Evolutionary conservation across 2,329 filamentous ascomycete species (phyloP).

Genomic region (Pseudocercospora musae): DNA sequence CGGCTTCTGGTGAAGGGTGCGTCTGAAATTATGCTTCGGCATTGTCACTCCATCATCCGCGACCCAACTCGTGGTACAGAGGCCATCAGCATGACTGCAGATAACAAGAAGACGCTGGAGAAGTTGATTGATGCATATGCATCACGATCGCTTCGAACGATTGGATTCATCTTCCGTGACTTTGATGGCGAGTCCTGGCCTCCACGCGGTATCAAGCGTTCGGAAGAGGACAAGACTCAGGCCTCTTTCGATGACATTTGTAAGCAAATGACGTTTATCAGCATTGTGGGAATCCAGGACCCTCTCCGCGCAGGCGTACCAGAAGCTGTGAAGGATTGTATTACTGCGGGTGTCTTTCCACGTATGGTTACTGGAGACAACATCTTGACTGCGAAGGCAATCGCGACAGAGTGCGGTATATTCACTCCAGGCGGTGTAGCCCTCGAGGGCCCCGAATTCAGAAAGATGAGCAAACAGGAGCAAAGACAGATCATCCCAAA

Average conservation of each 20-base stretch:
- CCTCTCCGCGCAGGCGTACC: constrained; percentile 66
- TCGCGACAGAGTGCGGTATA: constrained; percentile 71
- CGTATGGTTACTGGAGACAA: constrained; percentile 76
- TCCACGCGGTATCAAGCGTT: constrained; percentile 58
- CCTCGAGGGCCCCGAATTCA: constrained; percentile 46
- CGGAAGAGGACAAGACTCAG: constrained; percentile 60
- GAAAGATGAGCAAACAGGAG: constrained; percentile 41
- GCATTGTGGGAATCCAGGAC: constrained; percentile 71
- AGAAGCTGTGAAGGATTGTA: constrained; percentile 64
- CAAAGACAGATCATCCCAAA: constrained; percentile 58
- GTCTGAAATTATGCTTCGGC: constrained; percentile 49
- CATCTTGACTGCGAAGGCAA: constrained; percentile 67
- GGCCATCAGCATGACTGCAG: constrained; percentile 52
- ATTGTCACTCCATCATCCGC: constrained; percentile 52
- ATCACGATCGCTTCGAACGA: constrained; percentile 74
- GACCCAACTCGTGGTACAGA: constrained; percentile 59
- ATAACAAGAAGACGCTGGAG: constrained; percentile 59
- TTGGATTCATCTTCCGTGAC: constrained; percentile 78
- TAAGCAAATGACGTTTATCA: constrained; percentile 69
- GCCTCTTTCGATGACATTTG: constrained; percentile 67
- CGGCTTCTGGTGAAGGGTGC: constrained; percentile 55
- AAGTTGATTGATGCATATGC: constrained; percentile 74
- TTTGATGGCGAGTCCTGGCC: constrained; percentile 71
- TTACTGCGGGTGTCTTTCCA: constrained; percentile 66
- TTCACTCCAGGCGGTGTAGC: constrained; percentile 42